Conservation (phyloP, 2,329 filamentous ascomycete species). For the Remersonia thermophila region DNA sequence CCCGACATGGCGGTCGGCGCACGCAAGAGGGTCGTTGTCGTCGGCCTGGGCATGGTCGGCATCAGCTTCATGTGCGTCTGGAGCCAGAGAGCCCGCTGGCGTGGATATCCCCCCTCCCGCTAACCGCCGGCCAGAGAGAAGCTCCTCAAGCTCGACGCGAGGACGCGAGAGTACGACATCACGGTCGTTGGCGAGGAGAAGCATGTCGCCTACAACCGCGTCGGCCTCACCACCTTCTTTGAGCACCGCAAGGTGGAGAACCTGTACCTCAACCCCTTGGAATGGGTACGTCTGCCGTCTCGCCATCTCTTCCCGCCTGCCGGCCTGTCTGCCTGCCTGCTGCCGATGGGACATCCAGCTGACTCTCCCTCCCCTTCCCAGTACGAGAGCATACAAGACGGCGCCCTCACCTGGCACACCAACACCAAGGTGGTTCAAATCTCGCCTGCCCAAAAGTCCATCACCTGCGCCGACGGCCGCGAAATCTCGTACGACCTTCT, state of each 20-base stretch:
- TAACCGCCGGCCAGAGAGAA: conserved; percentile 53
- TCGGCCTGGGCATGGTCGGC: conserved; percentile 85
- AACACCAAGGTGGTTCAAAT: conserved; percentile 63
- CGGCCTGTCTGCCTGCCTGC: too few species aligned
- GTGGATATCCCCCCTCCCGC: not conserved
- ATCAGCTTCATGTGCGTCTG: conserved; percentile 69
- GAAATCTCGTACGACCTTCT: conserved; percentile 66
- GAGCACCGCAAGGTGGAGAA: conserved; percentile 75
- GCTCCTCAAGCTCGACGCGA: conserved; percentile 69
- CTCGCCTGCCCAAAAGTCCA: conserved; percentile 48
- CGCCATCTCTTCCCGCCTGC: too few species aligned
- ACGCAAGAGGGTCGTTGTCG: conserved; percentile 63
- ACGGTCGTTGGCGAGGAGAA: conserved; percentile 80
- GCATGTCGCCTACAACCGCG: conserved; percentile 82
- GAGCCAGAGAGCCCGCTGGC: too few species aligned
- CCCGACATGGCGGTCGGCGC: conserved; percentile 17
- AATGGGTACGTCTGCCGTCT: conserved; percentile 67
- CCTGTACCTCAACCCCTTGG: conserved; percentile 71
- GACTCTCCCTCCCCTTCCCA: conserved; percentile 19
- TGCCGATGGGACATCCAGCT: too few species aligned
- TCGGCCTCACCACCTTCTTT: conserved; percentile 82
- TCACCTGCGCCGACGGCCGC: conserved; percentile 58
- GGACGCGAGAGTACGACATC: conserved; percentile 63
- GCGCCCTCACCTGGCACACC: conserved; percentile 58
- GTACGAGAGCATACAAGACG: conserved; percentile 56